Evolutionary conservation across 2,329 filamentous ascomycete species (phyloP).

Genomic region (Calycina marina): DNA sequence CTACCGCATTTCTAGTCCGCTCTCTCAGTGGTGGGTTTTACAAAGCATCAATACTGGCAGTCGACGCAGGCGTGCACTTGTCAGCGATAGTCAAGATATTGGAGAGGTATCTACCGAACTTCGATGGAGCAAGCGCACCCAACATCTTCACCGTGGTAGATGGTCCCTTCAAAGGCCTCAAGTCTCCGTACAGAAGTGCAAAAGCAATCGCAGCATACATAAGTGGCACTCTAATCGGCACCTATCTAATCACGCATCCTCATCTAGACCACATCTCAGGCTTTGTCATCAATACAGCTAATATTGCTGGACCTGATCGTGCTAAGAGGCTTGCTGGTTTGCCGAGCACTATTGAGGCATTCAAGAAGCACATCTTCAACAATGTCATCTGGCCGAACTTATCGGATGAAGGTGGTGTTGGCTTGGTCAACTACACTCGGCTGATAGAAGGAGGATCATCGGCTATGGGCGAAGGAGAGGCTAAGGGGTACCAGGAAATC

Average conservation of each 20-base stretch:
- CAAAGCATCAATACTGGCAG: slow-evolving; percentile 69
- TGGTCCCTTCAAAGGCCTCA: slow-evolving; percentile 70
- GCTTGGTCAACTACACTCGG: slow-evolving; percentile 79
- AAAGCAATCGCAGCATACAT: slow-evolving; percentile 71
- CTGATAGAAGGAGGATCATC: slow-evolving; percentile 81
- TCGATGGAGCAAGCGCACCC: slow-evolving; percentile 27
- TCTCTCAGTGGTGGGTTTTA: no score
- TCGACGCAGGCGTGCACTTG: slow-evolving; percentile 86
- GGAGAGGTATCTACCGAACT: slow-evolving; percentile 10
- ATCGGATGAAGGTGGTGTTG: slow-evolving; percentile 89
- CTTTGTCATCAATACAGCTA: slow-evolving; percentile 86
- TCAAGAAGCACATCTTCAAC: slow-evolving; percentile 94
- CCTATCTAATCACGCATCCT: slow-evolving; percentile 90
- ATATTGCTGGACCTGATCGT: slow-evolving; percentile 58
- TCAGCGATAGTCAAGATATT: slow-evolving; percentile 73
- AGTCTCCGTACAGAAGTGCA: slow-evolving; percentile 50
- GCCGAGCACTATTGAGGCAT: slow-evolving; percentile 76
- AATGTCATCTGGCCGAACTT: slow-evolving; percentile 96
- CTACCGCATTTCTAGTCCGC: slow-evolving; percentile 21
- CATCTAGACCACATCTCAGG: slow-evolving; percentile 89
- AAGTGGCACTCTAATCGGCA: slow-evolving; percentile 65
- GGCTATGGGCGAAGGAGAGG: slow-evolving; percentile 65
- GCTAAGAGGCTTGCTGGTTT: slow-evolving; percentile 80
- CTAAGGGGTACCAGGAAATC: slow-evolving; percentile 73
- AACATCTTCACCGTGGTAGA: slow-evolving; percentile 35